Base-by-base conservation (phyloP, 2,329 filamentous ascomycete genomes). In the Fusarium continuum region DNA sequence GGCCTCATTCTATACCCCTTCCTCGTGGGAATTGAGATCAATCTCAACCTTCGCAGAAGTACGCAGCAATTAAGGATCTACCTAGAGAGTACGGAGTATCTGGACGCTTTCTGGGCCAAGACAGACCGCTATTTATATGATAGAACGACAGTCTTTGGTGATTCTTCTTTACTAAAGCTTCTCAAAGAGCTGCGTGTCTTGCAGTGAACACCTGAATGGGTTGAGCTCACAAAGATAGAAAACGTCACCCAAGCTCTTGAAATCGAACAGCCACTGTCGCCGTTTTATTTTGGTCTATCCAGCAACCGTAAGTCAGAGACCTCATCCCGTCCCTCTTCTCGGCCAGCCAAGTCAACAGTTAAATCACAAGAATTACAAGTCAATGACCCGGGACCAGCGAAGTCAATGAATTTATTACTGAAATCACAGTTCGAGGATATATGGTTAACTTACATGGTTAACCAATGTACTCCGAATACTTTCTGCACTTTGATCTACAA, bases 1-100 rank as follows among this genome's bases (percentile, higher is more conserved):
- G 93, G 92, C 9, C 80, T 96, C 47, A 85, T 95, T 14, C 81
- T 96, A 8, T 96, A 94, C 73, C 80, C 96, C 23, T 97, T 97
- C 76, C 82, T 96, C 55, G 91, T 96, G n/a, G 92, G 91, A 2
- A 81, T 96, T 4, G 92, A 97, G 79, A 92, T 93, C 72, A 79
- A 96, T 46, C 84, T 90, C 23, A 87, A 61, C 29, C 44, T 96
- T 58, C 73, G n/a, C n/a, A n/a, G n/a, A n/a, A n/a, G n/a, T n/a
- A n/a, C n/a, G n/a, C n/a, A n/a, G n/a, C n/a, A n/a, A n/a, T n/a
- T n/a, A n/a, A n/a, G n/a, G n/a, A n/a, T n/a, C n/a, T n/a, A n/a
- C n/a, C n/a, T n/a, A n/a, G n/a, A n/a, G n/a, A n/a, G n/a, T n/a
- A n/a, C n/a, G 70, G 22, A 35, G 1, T 74, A 78, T 22, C 73